Conservation (phyloP, 768 basidiomycete genomes). For the Rhodotorula diobovata region DNA sequence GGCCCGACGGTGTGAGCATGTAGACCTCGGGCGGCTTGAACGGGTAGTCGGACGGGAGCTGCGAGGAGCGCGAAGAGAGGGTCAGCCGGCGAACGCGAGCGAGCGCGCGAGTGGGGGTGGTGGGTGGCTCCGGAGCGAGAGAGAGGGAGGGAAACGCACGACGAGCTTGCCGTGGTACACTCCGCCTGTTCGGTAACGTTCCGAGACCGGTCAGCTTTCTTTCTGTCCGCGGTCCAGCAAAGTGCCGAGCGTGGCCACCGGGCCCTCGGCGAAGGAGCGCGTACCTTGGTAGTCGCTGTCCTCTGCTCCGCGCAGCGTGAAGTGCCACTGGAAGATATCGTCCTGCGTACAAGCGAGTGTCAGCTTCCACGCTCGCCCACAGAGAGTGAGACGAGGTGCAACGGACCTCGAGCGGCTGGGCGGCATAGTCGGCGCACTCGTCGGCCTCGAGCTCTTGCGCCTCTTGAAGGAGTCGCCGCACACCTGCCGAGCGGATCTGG, state of each 20-base stretch:
- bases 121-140: not conserved
- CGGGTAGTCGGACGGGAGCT: constrained; percentile 84
- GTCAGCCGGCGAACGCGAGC: not conserved
- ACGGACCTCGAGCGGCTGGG: constrained; percentile 64
- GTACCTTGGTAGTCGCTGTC: constrained; percentile 69
- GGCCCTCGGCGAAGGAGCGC: not conserved
- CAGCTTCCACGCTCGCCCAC: not conserved
- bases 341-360: constrained; percentile 52
- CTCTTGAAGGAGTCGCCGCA: constrained; percentile 93
- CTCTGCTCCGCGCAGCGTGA: constrained; percentile 79
- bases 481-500: constrained; percentile 32
- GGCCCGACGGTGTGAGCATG: constrained; percentile 93
- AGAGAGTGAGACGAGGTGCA: not conserved
- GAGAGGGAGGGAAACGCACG: constrained; percentile 2
- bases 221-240: no score
- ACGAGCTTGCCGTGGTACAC: constrained; percentile 79
- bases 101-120: not conserved
- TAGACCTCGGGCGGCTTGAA: constrained; percentile 93
- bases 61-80: not conserved
- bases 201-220: constrained; percentile 58
- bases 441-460: constrained; percentile 81
- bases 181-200: no score
- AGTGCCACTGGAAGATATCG: constrained; percentile 77
- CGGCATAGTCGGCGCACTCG: constrained; percentile 78
- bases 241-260: not conserved